phyloP scores from a whole-genome alignment of 352 stramenopile genomes.

The Achlya hypogyna region DNA sequence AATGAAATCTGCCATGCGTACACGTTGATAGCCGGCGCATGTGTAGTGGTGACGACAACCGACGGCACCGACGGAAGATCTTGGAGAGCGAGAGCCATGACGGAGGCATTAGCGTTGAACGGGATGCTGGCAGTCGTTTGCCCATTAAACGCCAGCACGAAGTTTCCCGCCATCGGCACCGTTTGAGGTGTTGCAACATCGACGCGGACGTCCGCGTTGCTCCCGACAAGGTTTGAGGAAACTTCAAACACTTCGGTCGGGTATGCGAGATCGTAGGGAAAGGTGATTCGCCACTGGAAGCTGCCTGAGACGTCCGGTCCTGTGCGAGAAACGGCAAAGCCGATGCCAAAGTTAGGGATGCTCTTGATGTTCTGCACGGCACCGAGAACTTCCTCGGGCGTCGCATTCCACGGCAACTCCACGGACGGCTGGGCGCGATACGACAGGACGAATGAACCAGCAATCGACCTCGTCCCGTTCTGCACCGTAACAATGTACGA shows the following conservation, averaged over 20 bases:
- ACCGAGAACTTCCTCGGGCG: conserved; percentile 64
- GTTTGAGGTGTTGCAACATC: conserved; percentile 31
- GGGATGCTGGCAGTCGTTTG: conserved; percentile 30
- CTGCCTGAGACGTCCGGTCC: conserved; percentile 26
- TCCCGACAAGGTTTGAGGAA: conserved; percentile 32
- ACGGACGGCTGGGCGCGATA: conserved; percentile 47
- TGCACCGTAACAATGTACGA: conserved; percentile 25
- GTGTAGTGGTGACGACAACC: conserved; percentile 22
- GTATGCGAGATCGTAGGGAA: conserved; percentile 33
- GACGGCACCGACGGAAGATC: conserved; percentile 18
- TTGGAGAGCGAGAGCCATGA: conserved; percentile 27
- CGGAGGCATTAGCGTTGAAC: conserved; percentile 19
- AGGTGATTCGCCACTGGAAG: conserved; percentile 46
- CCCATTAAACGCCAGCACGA: conserved; percentile 30
- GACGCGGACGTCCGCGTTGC: conserved; percentile 29
- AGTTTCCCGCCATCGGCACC: conserved; percentile 29
- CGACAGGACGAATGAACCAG: conserved; percentile 36
- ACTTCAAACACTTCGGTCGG: conserved; percentile 28
- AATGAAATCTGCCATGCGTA: conserved; percentile 49
- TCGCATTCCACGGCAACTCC: conserved; percentile 64
- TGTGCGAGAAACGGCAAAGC: conserved; percentile 32
- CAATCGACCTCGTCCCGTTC: conserved; percentile 31
- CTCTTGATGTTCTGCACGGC: conserved; percentile 58
- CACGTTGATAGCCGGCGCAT: not conserved
- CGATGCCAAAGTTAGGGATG: conserved; percentile 46